phyloP scores from a whole-genome alignment of 345 rosid genomes.

The Dipteronia dyeriana region DNA sequence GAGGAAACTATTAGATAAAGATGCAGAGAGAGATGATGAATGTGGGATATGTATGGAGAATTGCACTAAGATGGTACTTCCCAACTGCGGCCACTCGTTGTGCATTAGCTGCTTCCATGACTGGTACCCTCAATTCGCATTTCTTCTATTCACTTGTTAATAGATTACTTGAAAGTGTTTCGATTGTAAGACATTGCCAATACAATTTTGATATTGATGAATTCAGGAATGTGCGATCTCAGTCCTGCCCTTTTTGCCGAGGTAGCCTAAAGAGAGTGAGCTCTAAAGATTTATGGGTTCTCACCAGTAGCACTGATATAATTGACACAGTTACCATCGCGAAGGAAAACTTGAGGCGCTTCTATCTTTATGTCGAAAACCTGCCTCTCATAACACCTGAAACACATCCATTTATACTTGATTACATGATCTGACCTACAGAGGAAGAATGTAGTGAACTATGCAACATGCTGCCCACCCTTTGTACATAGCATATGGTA shows the following conservation, averaged over 20 bases:
- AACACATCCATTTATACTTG: conserved; percentile 40
- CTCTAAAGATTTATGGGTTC: conserved; percentile 63
- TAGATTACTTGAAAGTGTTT: not conserved
- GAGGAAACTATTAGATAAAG: conserved; percentile 30
- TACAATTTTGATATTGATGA: conserved; percentile 8
- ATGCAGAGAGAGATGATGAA: conserved; percentile 54
- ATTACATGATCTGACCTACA: conserved; percentile 63
- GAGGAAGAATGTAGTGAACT: conserved; percentile 10
- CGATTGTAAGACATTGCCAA: not conserved
- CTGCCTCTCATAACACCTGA: conserved; percentile 48
- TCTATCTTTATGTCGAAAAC: conserved; percentile 55
- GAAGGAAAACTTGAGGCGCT: conserved; percentile 50
- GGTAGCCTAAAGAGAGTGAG: conserved; percentile 56
- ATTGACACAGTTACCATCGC: conserved; percentile 48
- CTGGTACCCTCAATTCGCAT: conserved; percentile 40
- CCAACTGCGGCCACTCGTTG: conserved; percentile 63
- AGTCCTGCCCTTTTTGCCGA: conserved; percentile 75
- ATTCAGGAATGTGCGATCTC: conserved; percentile 60
- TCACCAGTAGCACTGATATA: conserved; percentile 39
- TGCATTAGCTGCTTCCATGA: conserved; percentile 66
- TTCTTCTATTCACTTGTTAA: not conserved
- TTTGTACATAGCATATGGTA: conserved; percentile 28
- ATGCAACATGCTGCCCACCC: conserved; percentile 6
- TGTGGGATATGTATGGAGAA: conserved; percentile 81
- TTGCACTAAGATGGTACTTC: conserved; percentile 49